Base-by-base conservation (phyloP, 2,329 filamentous ascomycete species). In the Trichoderma brevicompactum region DNA sequence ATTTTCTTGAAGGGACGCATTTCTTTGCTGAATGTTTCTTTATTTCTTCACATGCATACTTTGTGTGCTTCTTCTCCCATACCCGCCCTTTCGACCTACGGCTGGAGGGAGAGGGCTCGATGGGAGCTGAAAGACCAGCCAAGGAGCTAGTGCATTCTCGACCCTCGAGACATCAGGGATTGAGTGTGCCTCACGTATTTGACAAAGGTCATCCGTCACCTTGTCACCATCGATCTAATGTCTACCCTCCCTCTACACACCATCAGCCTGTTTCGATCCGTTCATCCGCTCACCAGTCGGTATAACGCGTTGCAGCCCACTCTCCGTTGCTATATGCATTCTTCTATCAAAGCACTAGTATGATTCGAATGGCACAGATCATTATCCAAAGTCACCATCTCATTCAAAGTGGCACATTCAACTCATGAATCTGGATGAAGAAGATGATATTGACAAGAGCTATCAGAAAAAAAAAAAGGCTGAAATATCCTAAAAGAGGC, bases 391-490 rank as follows among this genome's bases (percentile, higher is more conserved):
- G 15, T 32, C 23, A n/a, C 9, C 40, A 7, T 34, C 19, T 17
- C 36, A 23, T 10, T 32, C 19, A 10, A 15, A 7, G 6, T 3
- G 44, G 19, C 13, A 19, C 13, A 40, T 13, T 50, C 56, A 49
- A 5, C 52, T 41, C 19, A 23, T 23, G 46, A 44, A n/a, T 2
- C 2, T 48, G 10, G 4, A 49, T 32, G 44, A 23, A 60, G 7
- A 48, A 60, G 17, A 63, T 34, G 34, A 34, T 28, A 62, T 53
- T 52, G 59, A 63, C 12, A 63, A 40, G 1, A 46, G 34, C 60
- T 63, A 63, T 54, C 38, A 23, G 44, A 46, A 10, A 63, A 54
- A 53, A 62, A 34, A 62, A 62, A 44, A 28, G 41, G 40, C n/a
- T 43, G 49, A 46, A 46, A 44, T 38, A 36, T 36, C 48, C 44